Conservation (phyloP, 352 stramenopile species). For the Discostella stelligera region DNA sequence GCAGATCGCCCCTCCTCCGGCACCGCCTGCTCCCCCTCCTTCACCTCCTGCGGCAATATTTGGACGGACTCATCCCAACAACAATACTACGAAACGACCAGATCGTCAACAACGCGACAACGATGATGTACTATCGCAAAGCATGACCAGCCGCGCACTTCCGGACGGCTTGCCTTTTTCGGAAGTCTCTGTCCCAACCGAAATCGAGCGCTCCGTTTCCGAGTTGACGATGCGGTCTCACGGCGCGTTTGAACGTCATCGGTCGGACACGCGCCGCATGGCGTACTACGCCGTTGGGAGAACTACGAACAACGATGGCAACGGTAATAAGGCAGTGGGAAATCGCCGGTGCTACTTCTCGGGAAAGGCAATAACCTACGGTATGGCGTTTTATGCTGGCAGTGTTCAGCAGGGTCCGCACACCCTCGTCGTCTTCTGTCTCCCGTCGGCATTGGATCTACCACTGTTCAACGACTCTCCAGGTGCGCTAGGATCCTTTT, state of each 20-base stretch:
- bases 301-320: neutral
- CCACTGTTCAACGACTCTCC: constrained; percentile 24
- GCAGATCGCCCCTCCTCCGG: neutral
- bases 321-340: constrained; percentile 27
- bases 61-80: constrained; percentile 29
- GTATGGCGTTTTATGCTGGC: constrained; percentile 74
- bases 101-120: constrained; percentile 1
- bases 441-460: constrained; percentile 66
- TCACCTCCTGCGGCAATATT: constrained; percentile 13
- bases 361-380: constrained; percentile 61
- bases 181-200: constrained; percentile 25
- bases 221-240: constrained; percentile 78
- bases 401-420: constrained; percentile 70
- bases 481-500: neutral
- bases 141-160: neutral
- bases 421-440: constrained; percentile 82
- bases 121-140: neutral
- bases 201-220: constrained; percentile 58
- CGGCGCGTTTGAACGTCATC: constrained; percentile 16
- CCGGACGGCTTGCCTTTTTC: constrained; percentile 19
- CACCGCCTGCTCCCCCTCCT: neutral
- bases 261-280: constrained; percentile 65
- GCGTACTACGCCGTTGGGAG: constrained; percentile 78
- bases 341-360: constrained; percentile 81
- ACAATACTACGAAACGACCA: neutral